Conservation (phyloP, 148 eudicot genomes). For the Talinum fruticosum region DNA sequence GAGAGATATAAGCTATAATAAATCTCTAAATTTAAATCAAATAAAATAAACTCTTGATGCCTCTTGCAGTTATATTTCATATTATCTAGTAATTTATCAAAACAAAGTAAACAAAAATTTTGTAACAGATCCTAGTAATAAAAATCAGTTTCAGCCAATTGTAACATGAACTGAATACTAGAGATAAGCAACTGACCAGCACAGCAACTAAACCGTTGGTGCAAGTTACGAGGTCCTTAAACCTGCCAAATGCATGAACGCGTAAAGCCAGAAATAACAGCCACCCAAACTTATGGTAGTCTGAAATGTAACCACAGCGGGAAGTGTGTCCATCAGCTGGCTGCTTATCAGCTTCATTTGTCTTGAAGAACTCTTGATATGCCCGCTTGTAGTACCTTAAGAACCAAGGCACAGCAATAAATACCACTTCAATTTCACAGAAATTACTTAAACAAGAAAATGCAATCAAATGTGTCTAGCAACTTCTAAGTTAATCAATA, state of each 20-base stretch:
- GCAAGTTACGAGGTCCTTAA: slow-evolving; percentile 81
- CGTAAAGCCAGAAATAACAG: slow-evolving; percentile 87
- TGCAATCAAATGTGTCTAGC: not conserved
- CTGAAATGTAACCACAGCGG: slow-evolving; percentile 32
- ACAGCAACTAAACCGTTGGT: slow-evolving; percentile 84
- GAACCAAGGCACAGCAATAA: slow-evolving; percentile 10
- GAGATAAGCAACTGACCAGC: slow-evolving; percentile 53
- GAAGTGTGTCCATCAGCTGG: slow-evolving; percentile 28
- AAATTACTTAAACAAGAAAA: not conserved
- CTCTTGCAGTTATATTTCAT: not conserved
- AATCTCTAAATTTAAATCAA: not conserved
- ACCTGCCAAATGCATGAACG: slow-evolving; percentile 77
- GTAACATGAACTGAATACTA: slow-evolving; percentile 4
- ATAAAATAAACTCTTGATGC: not conserved
- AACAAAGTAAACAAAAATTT: not conserved
- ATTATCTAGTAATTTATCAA: not conserved
- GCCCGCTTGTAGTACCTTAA: slow-evolving; percentile 74
- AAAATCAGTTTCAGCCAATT: not conserved
- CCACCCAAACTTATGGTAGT: slow-evolving; percentile 90
- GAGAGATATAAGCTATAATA: not conserved
- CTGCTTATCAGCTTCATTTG: slow-evolving; percentile 45
- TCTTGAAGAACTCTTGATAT: slow-evolving; percentile 57
- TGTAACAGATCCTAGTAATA: not conserved
- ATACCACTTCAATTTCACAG: slow-evolving; percentile 1
- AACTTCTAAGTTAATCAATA: not conserved